Base-by-base conservation (phyloP, 2,329 filamentous ascomycete genomes). In the Alternaria conjuncta region DNA sequence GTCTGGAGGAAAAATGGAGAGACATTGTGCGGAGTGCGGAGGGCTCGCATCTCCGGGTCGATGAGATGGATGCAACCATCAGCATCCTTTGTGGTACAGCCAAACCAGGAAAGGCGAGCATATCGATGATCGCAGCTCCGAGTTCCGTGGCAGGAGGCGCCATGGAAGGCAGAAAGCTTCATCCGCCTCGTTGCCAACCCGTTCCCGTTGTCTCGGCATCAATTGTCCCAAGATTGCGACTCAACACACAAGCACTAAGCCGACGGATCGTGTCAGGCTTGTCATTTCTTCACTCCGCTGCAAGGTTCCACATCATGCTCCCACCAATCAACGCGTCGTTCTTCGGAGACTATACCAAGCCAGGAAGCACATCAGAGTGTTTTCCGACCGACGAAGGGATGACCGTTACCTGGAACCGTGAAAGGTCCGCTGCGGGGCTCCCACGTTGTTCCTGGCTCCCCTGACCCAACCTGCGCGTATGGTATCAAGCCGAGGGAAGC, bases 231-330 rank as follows among this genome's bases (percentile, higher is more conserved):
- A 36, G 45, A 36, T 51, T 58, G 59, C 59, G 64, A 68, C 25
- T 68, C 68, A 65, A 57, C 60, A 62, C 32, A 63, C 58, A 68
- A 70, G 70, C 70, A 68, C 66, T 64, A 63, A 55, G 46, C 44
- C 46, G 55, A 60, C 51, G 65, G 54, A 57, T 56, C 57, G 59
- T 69, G 69, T 71, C 66, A 72, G 55, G 69, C 69, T 69, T 67
- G 61, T 58, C 55, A 47, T 66, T 50, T 61, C 53, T 60, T 54
- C 61, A 43, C 43, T 61, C 62, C 57, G 55, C 20, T 23, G 49
- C 55, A 44, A 45, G 46, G 30, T 21, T 63, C 61, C 63, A 70
- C 45, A 30, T 30, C 10, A 18, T 43, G 23, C 30, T 30, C 41
- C 47, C n/a, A 56, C 69, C 66, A 73, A 73, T 71, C 57, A 63